Evolutionary conservation across 345 rosid genomes (phyloP).

Genomic region (Excoecaria agallocha): DNA sequence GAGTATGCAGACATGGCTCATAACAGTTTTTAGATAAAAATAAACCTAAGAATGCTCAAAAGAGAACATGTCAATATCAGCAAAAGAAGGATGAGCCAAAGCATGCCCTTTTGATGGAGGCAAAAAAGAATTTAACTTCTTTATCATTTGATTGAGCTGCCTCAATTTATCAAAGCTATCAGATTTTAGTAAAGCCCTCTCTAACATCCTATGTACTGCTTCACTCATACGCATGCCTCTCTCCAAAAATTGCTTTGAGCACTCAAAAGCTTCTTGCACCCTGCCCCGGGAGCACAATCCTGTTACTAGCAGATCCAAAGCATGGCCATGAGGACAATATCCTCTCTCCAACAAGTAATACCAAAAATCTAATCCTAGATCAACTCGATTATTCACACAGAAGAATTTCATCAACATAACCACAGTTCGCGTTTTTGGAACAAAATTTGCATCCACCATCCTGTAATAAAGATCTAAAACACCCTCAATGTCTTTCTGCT

Average conservation of each 20-base stretch:
- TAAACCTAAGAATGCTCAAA: neutral
- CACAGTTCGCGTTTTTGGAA: slow-evolving; percentile 64
- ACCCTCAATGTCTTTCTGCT: slow-evolving; percentile 47
- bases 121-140: slow-evolving; percentile 47
- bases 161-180: slow-evolving; percentile 41
- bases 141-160: slow-evolving; percentile 51
- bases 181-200: slow-evolving; percentile 38
- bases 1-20: slow-evolving; percentile 2
- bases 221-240: slow-evolving; percentile 70
- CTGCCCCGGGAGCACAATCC: slow-evolving; percentile 66
- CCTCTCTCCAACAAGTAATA: slow-evolving; percentile 58
- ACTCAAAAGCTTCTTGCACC: slow-evolving; percentile 57
- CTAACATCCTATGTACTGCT: slow-evolving; percentile 50
- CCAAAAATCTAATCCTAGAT: slow-evolving; percentile 67
- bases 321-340: slow-evolving; percentile 75
- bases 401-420: slow-evolving; percentile 85
- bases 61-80: neutral
- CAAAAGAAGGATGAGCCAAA: slow-evolving; percentile 8
- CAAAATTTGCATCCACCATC: slow-evolving; percentile 54
- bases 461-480: slow-evolving; percentile 46
- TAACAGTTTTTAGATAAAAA: neutral
- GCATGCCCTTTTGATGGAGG: slow-evolving; percentile 41
- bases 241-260: slow-evolving; percentile 60
- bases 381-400: slow-evolving; percentile 49
- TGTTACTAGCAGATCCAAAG: slow-evolving; percentile 67